These are phyloP conservation scores for Aureobasidium melanogenum DNA, from an alignment of 2,329 filamentous ascomycete species.

Conservation along the genomic window DNA sequence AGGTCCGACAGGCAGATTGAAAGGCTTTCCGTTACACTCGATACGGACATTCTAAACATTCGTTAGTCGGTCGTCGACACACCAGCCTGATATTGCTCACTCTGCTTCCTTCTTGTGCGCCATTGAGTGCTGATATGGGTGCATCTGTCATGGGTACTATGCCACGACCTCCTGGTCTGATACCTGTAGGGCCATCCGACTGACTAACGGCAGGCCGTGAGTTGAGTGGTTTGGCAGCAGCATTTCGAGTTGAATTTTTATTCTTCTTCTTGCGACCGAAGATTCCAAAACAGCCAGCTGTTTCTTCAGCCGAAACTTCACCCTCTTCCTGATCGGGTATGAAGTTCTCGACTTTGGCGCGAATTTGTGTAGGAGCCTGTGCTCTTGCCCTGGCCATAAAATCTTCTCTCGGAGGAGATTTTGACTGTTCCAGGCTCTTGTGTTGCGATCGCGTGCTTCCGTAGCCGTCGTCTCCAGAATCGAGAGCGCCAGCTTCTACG, in stretches of 20 bases:
- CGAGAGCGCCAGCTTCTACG: not conserved
- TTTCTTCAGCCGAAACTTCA: constrained; percentile 1
- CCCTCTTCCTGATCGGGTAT: not conserved
- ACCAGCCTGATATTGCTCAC: constrained; percentile 38
- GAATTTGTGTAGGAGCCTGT: not conserved
- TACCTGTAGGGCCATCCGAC: constrained; percentile 22
- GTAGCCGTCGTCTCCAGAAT: not conserved
- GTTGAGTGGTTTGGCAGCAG: not conserved
- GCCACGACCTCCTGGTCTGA: constrained; percentile 37
- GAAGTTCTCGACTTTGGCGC: not conserved
- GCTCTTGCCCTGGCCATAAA: not conserved
- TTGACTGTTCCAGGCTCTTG: constrained; percentile 1
- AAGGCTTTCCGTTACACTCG: constrained; percentile 59
- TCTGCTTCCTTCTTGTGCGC: constrained; percentile 38
- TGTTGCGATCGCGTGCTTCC: not conserved
- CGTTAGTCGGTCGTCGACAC: constrained; percentile 21
- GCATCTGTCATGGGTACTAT: constrained; percentile 57
- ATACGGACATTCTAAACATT: constrained; percentile 55
- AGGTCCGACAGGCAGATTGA: constrained; percentile 62
- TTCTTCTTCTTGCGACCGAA: constrained; percentile 25
- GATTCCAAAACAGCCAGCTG: constrained; percentile 24
- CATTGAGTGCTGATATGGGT: constrained; percentile 71
- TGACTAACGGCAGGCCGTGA: not conserved
- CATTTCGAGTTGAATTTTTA: constrained; percentile 1
- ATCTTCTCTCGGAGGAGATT: not conserved